These are phyloP conservation scores for Solidago caesia DNA, from an alignment of 129 eudicot species.

Conservation along the genomic window DNA sequence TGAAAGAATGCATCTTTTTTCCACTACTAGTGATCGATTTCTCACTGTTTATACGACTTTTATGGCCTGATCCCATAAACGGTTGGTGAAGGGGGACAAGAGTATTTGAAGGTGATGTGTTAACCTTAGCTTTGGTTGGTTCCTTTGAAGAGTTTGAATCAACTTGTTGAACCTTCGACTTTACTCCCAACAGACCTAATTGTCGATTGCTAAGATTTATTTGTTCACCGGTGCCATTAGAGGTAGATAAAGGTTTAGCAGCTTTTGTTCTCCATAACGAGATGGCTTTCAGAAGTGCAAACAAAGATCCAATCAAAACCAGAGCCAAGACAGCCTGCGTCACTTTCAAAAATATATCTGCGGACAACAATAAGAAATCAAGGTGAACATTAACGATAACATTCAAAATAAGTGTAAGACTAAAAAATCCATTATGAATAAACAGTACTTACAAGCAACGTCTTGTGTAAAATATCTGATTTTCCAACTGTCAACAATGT, in stretches of 20 bases:
- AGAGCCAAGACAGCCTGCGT: slow-evolving; percentile 43
- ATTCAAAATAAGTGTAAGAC: background rate
- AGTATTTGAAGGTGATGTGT: slow-evolving; percentile 49
- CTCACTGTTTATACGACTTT: slow-evolving; percentile 48
- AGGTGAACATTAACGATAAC: background rate
- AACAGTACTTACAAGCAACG: slow-evolving; percentile 59
- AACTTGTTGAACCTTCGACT: slow-evolving; percentile 47
- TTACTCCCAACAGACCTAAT: slow-evolving; percentile 63
- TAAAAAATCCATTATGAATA: slow-evolving; percentile 5
- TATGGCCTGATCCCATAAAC: slow-evolving; percentile 40
- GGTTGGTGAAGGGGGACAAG: slow-evolving; percentile 83
- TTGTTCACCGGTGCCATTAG: slow-evolving; percentile 45
- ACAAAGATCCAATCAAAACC: slow-evolving; percentile 52
- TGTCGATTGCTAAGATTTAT: slow-evolving; percentile 55
- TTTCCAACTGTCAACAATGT: slow-evolving; percentile 40
- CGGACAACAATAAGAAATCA: slow-evolving; percentile 18
- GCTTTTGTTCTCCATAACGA: slow-evolving; percentile 50
- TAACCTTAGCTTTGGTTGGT: slow-evolving; percentile 55
- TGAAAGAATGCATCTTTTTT: slow-evolving; percentile 49
- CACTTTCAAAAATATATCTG: slow-evolving; percentile 59
- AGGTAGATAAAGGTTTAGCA: slow-evolving; percentile 39
- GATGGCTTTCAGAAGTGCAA: slow-evolving; percentile 72
- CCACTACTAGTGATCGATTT: slow-evolving; percentile 48
- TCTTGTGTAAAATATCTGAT: slow-evolving; percentile 49
- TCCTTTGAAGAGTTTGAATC: slow-evolving; percentile 53